phyloP scores from a whole-genome alignment of 2,329 filamentous ascomycete genomes.

The Aspergillus spinulosporus region DNA sequence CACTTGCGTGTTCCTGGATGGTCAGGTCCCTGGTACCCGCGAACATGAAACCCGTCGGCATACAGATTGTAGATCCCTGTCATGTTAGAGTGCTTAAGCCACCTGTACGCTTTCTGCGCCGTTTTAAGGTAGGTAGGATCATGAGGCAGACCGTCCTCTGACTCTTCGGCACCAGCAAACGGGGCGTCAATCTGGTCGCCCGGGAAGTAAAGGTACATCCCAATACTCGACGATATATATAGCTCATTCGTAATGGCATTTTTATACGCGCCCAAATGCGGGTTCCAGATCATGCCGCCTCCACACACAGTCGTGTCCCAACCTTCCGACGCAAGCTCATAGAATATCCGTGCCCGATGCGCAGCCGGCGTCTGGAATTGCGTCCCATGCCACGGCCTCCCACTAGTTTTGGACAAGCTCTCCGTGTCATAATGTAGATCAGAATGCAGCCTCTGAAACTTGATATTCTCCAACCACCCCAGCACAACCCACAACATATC shows the following conservation, averaged over 20 bases:
- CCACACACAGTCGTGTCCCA: constrained; percentile 81
- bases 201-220: constrained; percentile 88
- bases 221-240: constrained; percentile 78
- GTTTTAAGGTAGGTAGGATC: constrained; percentile 69
- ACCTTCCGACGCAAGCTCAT: constrained; percentile 73
- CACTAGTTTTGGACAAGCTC: constrained; percentile 24
- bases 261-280: constrained; percentile 78
- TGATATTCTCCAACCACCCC: constrained; percentile 80
- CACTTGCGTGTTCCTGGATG: constrained; percentile 69
- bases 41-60: constrained; percentile 86
- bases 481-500: constrained; percentile 96
- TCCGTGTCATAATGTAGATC: constrained; percentile 57
- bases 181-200: constrained; percentile 74
- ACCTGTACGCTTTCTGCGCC: constrained; percentile 75
- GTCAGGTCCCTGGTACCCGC: constrained; percentile 57
- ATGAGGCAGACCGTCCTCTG: constrained; percentile 41
- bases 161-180: constrained; percentile 49
- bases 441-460: constrained; percentile 72
- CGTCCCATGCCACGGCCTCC: constrained; percentile 67
- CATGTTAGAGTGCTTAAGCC: constrained; percentile 80
- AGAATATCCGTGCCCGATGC: constrained; percentile 80
- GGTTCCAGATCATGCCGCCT: constrained; percentile 92
- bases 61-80: constrained; percentile 73
- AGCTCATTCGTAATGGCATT: constrained; percentile 96
- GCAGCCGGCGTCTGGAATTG: constrained; percentile 76